A percentile compares a stretch with the other conserved stretches of the same genome.
Conservation (phyloP, 371 early-diverging fungal genomes). For the Mucor piriformis region DNA sequence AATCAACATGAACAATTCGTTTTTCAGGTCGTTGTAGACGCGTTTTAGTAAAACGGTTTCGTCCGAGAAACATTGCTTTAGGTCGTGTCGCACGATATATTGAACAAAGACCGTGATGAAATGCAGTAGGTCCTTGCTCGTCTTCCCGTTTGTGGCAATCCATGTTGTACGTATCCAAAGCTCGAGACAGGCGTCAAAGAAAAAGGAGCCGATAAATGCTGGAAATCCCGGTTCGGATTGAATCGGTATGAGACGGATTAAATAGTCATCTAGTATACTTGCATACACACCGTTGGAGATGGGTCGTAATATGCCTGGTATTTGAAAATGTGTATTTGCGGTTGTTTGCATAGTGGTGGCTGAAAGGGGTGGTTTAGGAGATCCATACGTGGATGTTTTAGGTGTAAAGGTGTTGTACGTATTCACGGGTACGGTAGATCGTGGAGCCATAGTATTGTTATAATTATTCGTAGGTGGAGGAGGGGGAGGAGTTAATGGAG, state of each 20-base stretch:
- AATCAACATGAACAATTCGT: constrained; percentile 33
- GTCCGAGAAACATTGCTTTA: constrained; percentile 13
- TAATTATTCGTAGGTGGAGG: not conserved
- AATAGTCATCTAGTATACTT: constrained; percentile 27
- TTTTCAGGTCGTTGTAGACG: constrained; percentile 16
- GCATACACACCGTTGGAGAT: constrained; percentile 25
- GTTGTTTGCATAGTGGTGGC: not conserved
- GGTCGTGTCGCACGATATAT: constrained; percentile 31
- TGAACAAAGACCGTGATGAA: constrained; percentile 29
- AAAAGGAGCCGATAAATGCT: constrained; percentile 21
- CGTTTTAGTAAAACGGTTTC: not conserved
- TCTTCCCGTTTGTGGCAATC: constrained; percentile 23
- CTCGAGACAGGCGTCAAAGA: constrained; percentile 35
- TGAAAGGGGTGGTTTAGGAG: too few relatives aligned
- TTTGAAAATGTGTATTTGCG: not conserved
- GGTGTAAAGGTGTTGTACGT: too few relatives aligned
- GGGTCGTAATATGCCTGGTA: constrained; percentile 16
- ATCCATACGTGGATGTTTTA: too few relatives aligned
- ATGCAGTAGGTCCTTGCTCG: constrained; percentile 22
- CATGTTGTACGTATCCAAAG: constrained; percentile 41
- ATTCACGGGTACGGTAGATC: too few relatives aligned
- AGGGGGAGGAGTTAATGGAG: constrained; percentile 4
- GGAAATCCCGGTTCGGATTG: constrained; percentile 2
- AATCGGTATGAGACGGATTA: constrained; percentile 19
- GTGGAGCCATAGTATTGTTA: too few relatives aligned